Base-by-base conservation (phyloP, 345 rosid species). In the Balakata baccata region DNA sequence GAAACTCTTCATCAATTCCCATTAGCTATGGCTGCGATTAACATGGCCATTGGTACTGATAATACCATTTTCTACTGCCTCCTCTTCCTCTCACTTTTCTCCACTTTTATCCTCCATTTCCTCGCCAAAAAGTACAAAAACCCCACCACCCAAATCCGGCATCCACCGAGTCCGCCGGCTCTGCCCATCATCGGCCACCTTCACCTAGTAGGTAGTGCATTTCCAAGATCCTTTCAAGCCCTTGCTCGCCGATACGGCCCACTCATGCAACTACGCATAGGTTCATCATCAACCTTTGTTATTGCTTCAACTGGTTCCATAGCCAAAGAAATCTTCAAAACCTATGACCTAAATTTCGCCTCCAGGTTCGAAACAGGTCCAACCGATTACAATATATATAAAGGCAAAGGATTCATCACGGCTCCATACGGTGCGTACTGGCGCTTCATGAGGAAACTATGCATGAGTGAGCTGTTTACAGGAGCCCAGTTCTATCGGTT, bases 171-270 rank as follows among this genome's bases (percentile, higher is more conserved):
- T 63, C 87, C 87, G 23, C 73, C 53, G 9, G 46, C 83, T 67
- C 73, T 84, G 7, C 89, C 87, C 45, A 60, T 86, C 73, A 65
- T 84, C 54, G 86, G 87, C 63, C 87, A 83, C 75, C 80, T 86
- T 22, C 80, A 79, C 73, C 83, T 81, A 17, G 77, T 92, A 34
- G 68, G 76, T 14, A 12, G 69, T 12, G 8, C 11, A 16, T n/a
- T 73, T 38, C 69, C 76, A 38, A 38, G 3, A 11, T 64, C 76
- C 11, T 65, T 73, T 17, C 68, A 53, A 20, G 53, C 60, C 34
- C 76, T 73, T n/a, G 76, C 76, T 39, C 49, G 62, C 52, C 23
- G 53, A 12, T 64, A 52, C 6, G 76, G 76, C n/a, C 52, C 69
- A 5, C 76, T 73, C 25, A 63, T 73, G 69, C 22, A 13, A 16